Base-by-base conservation (phyloP, 1,284 basidiomycete species). In the Agaricales sp. region DNA sequence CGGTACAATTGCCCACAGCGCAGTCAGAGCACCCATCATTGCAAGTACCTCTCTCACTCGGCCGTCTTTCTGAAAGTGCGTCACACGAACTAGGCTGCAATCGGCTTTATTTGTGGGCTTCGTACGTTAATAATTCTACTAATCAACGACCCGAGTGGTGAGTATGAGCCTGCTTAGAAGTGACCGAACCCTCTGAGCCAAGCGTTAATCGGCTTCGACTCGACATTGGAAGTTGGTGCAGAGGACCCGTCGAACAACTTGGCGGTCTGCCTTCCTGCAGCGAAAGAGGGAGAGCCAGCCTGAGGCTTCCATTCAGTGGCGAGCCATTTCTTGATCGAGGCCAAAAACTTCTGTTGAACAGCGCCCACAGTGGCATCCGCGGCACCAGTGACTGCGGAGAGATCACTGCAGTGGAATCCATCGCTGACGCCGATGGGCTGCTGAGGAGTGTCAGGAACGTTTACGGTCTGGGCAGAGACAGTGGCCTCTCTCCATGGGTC, bases 401-500 rank as follows among this genome's bases (percentile, higher is more conserved):
- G 54, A 52, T 71, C 69, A 2, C 67, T 67, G 57, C 65, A 67
- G 54, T 71, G 69, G 62, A 63, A 70, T 11, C 67, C 69, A 52
- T 69, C 61, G 49, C 63, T 58, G 20, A 64, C 55, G 4, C 55
- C 58, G 50, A 70, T 64, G 11, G 67, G 67, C 57, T 65, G 63
- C 16, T 52, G 52, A 13, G 59, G 38, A 19, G 65, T 68, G 54
- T 63, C 67, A 24, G 25, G 6, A 44, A 63, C 57, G 49, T 54
- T 46, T 30, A 59, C 54, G 48, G 59, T 60, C 46, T 65, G 63
- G n/a, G 67, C 67, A 8, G 68, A 67, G 37, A 67, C 54, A 1
- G 69, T 71, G 25, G 67, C 65, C 45, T 69, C 67, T 46, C 67
- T 57, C 69, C 68, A 71, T 2, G 68, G 68, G 54, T 71, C 69